phyloP scores from a whole-genome alignment of 208 protist genomes.

The Leishmania tarentolae region DNA sequence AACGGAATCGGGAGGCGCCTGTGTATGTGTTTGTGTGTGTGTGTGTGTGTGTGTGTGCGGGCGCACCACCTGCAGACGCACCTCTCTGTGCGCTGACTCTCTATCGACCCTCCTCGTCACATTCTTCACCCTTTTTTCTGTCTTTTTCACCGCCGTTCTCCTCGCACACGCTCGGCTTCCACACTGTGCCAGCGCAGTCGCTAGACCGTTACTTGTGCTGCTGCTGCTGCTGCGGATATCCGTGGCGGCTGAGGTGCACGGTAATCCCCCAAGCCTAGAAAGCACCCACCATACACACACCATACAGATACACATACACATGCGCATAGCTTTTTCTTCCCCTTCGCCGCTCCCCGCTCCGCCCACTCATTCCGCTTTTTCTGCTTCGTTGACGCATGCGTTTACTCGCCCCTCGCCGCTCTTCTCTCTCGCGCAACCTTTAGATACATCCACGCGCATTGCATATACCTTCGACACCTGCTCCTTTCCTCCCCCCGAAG shows the following conservation, averaged over 20 bases:
- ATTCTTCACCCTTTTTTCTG: neutral
- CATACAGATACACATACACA: slow-evolving; percentile 2
- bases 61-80: neutral
- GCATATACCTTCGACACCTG: neutral
- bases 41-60: neutral
- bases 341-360: too few species aligned
- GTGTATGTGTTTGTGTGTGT: neutral
- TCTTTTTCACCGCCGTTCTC: neutral
- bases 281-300: neutral
- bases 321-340: neutral
- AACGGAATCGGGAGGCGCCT: neutral
- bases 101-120: neutral
- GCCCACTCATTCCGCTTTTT: neutral
- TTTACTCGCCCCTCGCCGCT: neutral
- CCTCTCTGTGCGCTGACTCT: neutral
- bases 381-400: neutral
- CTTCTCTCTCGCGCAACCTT: neutral
- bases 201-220: neutral
- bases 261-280: neutral
- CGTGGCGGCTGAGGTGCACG: neutral
- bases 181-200: neutral
- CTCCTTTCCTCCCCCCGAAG: neutral
- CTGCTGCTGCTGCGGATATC: neutral
- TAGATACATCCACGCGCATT: neutral
- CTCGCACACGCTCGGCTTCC: neutral